Percentiles rank a stretch among this genome's conserved stretches.
Conservation (phyloP, 768 basidiomycete species). For the Xerocomellus chrysenteron region DNA sequence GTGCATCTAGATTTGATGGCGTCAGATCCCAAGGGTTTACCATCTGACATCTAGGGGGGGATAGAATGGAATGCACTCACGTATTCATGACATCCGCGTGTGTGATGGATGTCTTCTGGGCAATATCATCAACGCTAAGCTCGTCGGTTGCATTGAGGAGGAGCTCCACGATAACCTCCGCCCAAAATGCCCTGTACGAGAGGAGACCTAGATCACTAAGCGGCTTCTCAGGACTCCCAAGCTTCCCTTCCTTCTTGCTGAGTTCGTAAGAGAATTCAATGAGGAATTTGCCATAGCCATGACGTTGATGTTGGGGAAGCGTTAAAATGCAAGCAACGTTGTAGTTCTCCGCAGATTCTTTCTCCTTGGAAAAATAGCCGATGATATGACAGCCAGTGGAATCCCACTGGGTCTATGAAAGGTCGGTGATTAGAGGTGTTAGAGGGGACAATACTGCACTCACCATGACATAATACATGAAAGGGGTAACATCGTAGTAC, state of each 20-base stretch:
- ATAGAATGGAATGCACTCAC: constrained; percentile 50
- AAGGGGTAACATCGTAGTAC: constrained; percentile 99
- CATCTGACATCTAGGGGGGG: not conserved
- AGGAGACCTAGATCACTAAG: constrained; percentile 91
- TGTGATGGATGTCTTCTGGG: constrained; percentile 91
- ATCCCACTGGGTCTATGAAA: constrained; percentile 72
- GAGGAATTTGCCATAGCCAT: constrained; percentile 91
- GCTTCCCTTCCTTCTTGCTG: constrained; percentile 92
- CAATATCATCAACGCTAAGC: constrained; percentile 94
- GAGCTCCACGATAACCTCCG: constrained; percentile 91
- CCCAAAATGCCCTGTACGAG: constrained; percentile 95
- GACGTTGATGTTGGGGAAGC: constrained; percentile 96
- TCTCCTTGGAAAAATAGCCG: constrained; percentile 99
- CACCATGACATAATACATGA: constrained; percentile 99
- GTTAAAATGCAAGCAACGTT: constrained; percentile 99
- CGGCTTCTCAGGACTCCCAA: constrained; percentile 97
- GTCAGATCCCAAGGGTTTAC: constrained; percentile 8
- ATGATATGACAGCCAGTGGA: constrained; percentile 90
- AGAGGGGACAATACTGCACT: constrained; percentile 22
- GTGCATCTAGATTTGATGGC: constrained; percentile 64
- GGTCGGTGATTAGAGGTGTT: constrained; percentile 12
- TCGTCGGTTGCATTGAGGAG: constrained; percentile 70
- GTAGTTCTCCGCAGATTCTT: constrained; percentile 96
- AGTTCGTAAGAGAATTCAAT: constrained; percentile 99
- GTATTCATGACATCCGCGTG: constrained; percentile 98